Base-by-base conservation (phyloP, 768 basidiomycete species). In the Chalciporus piperatus region DNA sequence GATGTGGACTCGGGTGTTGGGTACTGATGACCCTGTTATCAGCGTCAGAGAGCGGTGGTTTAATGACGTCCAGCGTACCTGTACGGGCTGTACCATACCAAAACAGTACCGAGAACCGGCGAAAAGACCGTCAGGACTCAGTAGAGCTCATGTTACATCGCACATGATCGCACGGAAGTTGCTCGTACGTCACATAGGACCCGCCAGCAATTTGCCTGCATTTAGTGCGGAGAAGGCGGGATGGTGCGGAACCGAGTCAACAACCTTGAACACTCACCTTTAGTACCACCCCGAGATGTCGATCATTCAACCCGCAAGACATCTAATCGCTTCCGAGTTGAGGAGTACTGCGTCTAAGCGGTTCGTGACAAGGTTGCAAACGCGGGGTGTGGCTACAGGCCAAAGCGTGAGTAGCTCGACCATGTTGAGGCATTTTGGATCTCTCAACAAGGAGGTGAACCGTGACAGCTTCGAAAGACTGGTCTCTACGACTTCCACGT, bases 401-500 rank as follows among this genome's bases (percentile, higher is more conserved):
- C 62, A 57, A 48, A 46, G 56, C 42, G 64, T 35, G 23, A 59
- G 64, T 56, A 19, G 35, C 3, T 42, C 3, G 19, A 47, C 38
- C n/a, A 14, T 10, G n/a, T n/a, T n/a, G 9, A 27, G 27, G 27
- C 27, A 27, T 27, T 27, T n/a, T 27, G 9, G 4, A 37, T 51
- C 35, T 42, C 51, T 55, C 17, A 57, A 22, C 37, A 11, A n/a
- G 12, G 13, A 49, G 1, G 28, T 1, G n/a, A n/a, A n/a, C n/a
- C n/a, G n/a, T n/a, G 8, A 4, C 39, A 83, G 79, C 70, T 83
- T 28, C 67, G 57, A 49, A 82, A 80, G 62, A 98, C 94, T 0
- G 81, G 82, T 1, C 75, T 98, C 4, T 92, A 95, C 61, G 91
- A 94, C 63, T 95, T 94, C 65, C 95, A 99, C 66, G 66, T 90